Percentiles rank a stretch among this genome's conserved stretches.
These are phyloP conservation scores for Globisporangium apiculatum DNA, from an alignment of 352 stramenopile genomes.

Conservation along the genomic window DNA sequence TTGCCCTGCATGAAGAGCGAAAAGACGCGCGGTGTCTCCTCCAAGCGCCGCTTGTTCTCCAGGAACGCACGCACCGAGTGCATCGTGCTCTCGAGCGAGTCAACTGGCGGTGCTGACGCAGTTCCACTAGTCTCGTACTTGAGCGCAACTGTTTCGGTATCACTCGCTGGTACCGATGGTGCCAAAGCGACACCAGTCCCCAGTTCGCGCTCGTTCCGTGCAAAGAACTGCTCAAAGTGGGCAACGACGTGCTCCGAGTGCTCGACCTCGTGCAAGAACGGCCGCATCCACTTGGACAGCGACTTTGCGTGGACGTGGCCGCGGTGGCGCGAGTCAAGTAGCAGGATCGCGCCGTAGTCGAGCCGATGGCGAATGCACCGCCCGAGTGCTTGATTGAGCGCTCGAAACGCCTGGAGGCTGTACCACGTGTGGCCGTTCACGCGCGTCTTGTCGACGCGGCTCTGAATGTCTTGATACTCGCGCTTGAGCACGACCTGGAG, in stretches of 20 bases:
- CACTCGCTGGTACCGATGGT: background rate
- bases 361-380: slow-evolving; percentile 96
- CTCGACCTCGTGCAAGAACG: slow-evolving; percentile 66
- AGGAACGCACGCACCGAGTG: slow-evolving; percentile 27
- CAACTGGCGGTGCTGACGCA: background rate
- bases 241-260: slow-evolving; percentile 52
- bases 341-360: slow-evolving; percentile 97
- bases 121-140: slow-evolving; percentile 28
- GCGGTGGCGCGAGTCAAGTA: slow-evolving; percentile 90
- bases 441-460: slow-evolving; percentile 42
- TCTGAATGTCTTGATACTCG: slow-evolving; percentile 78
- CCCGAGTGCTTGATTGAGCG: slow-evolving; percentile 98
- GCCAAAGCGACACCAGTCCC: slow-evolving; percentile 4
- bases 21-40: slow-evolving; percentile 8
- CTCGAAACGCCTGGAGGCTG: slow-evolving; percentile 94
- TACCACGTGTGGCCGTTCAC: slow-evolving; percentile 93
- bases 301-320: slow-evolving; percentile 51
- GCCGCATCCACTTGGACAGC: slow-evolving; percentile 78
- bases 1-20: slow-evolving; percentile 14
- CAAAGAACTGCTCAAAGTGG: slow-evolving; percentile 59
- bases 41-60: slow-evolving; percentile 14
- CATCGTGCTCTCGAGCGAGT: slow-evolving; percentile 17
- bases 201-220: slow-evolving; percentile 44
- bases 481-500: slow-evolving; percentile 78
- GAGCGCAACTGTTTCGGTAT: slow-evolving; percentile 20